Evolutionary conservation across 257 asterid genomes (phyloP).

Genomic region (Cordia subcordata): DNA sequence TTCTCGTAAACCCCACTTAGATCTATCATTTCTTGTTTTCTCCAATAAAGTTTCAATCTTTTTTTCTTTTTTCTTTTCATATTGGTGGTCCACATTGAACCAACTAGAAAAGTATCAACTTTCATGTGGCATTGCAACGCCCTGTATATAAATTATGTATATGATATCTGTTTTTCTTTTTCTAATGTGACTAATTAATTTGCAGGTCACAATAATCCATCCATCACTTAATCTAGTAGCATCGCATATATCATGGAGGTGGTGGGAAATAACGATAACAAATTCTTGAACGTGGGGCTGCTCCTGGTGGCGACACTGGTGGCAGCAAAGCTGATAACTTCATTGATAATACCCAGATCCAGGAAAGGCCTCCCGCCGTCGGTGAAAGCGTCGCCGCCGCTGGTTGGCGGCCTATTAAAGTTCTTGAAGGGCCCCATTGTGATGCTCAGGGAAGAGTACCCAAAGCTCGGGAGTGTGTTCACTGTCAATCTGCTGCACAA

Average conservation of each 20-base stretch:
- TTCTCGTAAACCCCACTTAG: not conserved
- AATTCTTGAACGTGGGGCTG: conserved; percentile 57
- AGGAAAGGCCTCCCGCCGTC: conserved; percentile 60
- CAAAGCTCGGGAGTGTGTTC: conserved; percentile 91
- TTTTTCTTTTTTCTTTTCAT: too few species aligned
- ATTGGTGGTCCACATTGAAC: too few species aligned
- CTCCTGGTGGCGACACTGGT: conserved; percentile 61
- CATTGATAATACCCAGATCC: conserved; percentile 70
- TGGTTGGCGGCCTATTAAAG: conserved; percentile 64
- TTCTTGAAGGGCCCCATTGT: conserved; percentile 82
- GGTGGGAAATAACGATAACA: conserved; percentile 25
- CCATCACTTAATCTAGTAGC: not conserved
- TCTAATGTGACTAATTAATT: too few species aligned
- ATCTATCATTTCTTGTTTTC: not conserved
- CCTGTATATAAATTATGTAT: too few species aligned
- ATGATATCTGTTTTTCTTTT: too few species aligned
- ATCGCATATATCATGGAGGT: conserved; percentile 34
- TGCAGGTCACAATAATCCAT: not conserved
- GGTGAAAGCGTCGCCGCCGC: conserved; percentile 66
- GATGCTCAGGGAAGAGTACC: conserved; percentile 85
- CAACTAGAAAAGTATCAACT: too few species aligned
- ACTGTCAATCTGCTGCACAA: conserved; percentile 59
- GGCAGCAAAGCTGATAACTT: conserved; percentile 59
- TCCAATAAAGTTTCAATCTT: not conserved
- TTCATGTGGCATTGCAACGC: not conserved